These are phyloP conservation scores for Tuber melanosporum DNA, from an alignment of 495 filamentous ascomycete species.

Conservation along the genomic window DNA sequence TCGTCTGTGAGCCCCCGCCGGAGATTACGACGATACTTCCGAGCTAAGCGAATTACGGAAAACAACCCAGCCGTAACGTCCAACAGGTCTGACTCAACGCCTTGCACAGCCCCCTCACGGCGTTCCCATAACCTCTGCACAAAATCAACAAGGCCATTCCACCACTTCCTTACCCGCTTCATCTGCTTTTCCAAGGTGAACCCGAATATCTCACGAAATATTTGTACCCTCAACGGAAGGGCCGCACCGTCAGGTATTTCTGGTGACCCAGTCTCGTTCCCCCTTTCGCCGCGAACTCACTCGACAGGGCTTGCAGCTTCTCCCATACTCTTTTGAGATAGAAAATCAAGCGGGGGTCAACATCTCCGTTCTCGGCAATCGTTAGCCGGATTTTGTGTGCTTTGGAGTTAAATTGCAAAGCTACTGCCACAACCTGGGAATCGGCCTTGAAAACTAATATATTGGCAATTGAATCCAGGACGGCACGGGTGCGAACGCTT, in stretches of 20 bases:
- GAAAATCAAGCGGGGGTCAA: not conserved
- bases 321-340: not conserved
- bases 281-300: not conserved
- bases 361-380: not conserved
- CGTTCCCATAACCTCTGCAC: not conserved
- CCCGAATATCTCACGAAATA: not conserved
- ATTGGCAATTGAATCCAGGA: constrained; percentile 7
- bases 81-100: not conserved
- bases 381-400: not conserved
- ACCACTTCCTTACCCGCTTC: not conserved
- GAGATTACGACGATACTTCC: not conserved
- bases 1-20: not conserved
- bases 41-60: not conserved
- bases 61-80: not conserved
- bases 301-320: not conserved
- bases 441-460: not conserved
- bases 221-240: not conserved
- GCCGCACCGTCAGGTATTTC: not conserved
- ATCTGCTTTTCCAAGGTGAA: not conserved
- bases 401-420: not conserved
- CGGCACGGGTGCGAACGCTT: not conserved
- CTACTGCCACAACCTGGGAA: not conserved
- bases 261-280: not conserved
- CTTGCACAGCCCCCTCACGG: not conserved
- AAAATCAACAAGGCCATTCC: not conserved